Base-by-base conservation (phyloP, 768 basidiomycete species). In the Naganishia antarctica region DNA sequence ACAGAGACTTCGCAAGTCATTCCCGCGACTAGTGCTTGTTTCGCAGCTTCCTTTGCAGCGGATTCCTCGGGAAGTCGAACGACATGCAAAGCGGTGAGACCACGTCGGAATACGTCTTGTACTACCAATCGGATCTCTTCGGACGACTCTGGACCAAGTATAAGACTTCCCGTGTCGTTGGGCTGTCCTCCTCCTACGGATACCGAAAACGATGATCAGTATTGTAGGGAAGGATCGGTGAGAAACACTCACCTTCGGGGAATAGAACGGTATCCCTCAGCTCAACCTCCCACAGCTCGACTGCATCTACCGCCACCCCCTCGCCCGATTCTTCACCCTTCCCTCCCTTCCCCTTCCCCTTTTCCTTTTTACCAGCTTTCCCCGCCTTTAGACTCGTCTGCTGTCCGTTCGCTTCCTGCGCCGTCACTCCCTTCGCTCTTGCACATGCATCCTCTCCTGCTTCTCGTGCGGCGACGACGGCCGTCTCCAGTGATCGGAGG, bases 171-270 rank as follows among this genome's bases (percentile, higher is more conserved):
- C 7, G 69, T 75, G 61, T 77, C 76, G 25, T 70, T 68, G 0
- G 76, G 76, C 49, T 77, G 76, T 40, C 76, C 76, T 16, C 76
- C 76, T 18, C 76, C 75, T 76, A 61, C 9, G n/a, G n/a, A n/a
- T n/a, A n/a, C n/a, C n/a, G 15, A 44, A 49, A 23, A 18, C 28
- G 15, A 65, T 61, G 28, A 34, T 25, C 31, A 47, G 41, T 31
- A 26, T n/a, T n/a, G 34, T 9, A 15, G 12, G 48, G 9, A 1
- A 37, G 26, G 13, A 50, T 7, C 23, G 23, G 26, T 13, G 25
- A 18, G 16, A 16, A 12, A 48, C 12, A 64, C 68, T 51, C 32
- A 74, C 75, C 76, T 70, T 77, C 76, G 11, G 76, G 76, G 47
- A 77, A 77, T 34, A 75, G 70, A 18, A 76, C 72, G 9, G 74